Conservation (phyloP, 805 yeast genomes). For the Suhomyces tanzawaensis region DNA sequence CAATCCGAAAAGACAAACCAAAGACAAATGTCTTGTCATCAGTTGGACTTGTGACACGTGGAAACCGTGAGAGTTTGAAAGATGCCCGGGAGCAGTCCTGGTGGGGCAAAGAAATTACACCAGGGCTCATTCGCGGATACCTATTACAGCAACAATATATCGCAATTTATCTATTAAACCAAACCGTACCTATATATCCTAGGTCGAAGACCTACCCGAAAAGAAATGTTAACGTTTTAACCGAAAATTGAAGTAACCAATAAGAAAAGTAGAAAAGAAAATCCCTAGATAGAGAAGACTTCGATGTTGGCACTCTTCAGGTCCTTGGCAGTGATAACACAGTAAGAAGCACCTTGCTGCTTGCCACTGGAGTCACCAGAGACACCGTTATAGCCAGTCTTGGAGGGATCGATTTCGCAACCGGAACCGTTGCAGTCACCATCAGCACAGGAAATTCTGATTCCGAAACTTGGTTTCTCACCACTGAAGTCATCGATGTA, state of each 20-base stretch:
- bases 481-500: conserved; percentile 64
- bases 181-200: background rate
- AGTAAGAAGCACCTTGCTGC: conserved; percentile 65
- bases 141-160: no score
- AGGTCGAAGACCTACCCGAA: background rate
- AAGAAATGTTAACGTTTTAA: no score
- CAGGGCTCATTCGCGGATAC: no score
- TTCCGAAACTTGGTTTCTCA: conserved; percentile 63
- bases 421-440: conserved; percentile 69
- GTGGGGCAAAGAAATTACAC: no score
- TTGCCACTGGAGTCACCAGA: conserved; percentile 42
- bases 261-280: no score
- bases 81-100: no score
- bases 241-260: no score
- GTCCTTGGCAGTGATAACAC: conserved; percentile 75
- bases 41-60: no score
- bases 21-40: no score
- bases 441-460: conserved; percentile 69
- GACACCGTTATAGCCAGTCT: conserved; percentile 56
- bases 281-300: conserved; percentile 49
- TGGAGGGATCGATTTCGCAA: conserved; percentile 80
- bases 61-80: no score
- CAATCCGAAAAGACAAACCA: no score
- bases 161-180: background rate
- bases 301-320: conserved; percentile 68